A percentile compares a stretch with the other conserved stretches of the same genome.
phyloP scores from a whole-genome alignment of 129 eudicot species.

The Flaveria robusta region DNA sequence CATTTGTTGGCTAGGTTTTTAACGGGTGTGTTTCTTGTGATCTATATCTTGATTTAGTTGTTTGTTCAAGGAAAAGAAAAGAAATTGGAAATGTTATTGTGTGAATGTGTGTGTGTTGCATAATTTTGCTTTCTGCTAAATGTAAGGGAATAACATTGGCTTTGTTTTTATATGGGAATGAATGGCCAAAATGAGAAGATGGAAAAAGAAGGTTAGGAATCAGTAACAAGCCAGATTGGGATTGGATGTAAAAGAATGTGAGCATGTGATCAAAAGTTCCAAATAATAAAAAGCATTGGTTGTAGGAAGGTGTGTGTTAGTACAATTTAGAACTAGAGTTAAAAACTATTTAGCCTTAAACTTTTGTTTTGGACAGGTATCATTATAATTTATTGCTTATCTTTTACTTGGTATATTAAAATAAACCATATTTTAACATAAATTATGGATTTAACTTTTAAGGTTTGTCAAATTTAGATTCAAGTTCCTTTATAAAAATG shows the following conservation, averaged over 20 bases:
- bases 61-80: neutral
- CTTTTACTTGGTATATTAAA: neutral
- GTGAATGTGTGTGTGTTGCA: neutral
- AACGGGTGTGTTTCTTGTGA: neutral
- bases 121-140: slow-evolving; percentile 8
- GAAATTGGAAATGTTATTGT: neutral
- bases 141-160: slow-evolving; percentile 16
- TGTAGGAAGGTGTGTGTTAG: neutral
- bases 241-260: slow-evolving; percentile 40
- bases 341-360: neutral
- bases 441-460: neutral
- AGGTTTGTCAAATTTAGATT: neutral
- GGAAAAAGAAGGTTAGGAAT: slow-evolving; percentile 12
- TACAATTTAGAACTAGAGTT: neutral
- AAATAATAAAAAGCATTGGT: slow-evolving; percentile 21
- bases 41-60: neutral
- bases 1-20: neutral
- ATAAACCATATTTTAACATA: neutral
- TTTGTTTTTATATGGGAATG: slow-evolving; percentile 17
- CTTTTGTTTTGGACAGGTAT: neutral
- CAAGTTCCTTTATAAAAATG: neutral
- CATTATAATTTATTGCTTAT: neutral
- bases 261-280: slow-evolving; percentile 38
- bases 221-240: slow-evolving; percentile 15
- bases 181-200: slow-evolving; percentile 22